Base-by-base conservation (phyloP, 2,329 filamentous ascomycete genomes). In the Ceratocystis harringtonii region DNA sequence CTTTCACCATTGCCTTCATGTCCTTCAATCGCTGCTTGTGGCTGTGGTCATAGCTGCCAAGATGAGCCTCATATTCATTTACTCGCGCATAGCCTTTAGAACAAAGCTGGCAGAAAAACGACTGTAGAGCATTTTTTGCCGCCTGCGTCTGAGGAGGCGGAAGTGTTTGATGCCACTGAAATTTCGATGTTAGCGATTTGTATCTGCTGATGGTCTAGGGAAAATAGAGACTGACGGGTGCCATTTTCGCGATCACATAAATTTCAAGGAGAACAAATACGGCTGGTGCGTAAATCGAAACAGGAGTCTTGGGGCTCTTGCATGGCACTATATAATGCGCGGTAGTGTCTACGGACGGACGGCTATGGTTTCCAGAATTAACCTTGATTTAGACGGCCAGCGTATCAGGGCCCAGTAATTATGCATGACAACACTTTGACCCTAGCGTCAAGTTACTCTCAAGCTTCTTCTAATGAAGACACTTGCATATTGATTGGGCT, bases 21-120 rank as follows among this genome's bases (percentile, higher is more conserved):
- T 94, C 89, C 75, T 90, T 89, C 67, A 92, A 82, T 62, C 89
- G 87, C 77, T 95, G 91, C 74, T 91, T 92, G 76, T 99, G 94
- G 71, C 89, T 89, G 76, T 99, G 94, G 73, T 97, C 94, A 75
- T 97, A 97, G 71, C 89, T 94, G 69, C 86, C 86, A 66, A 96
- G 89, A 74, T 99, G 94, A 6, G 92, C 88, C 75, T 97, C 92
- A 74, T 95, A 96, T 74, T 97, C 92, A 73, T 95, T 92, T 81
- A 95, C 92, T 65, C 94, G 90, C 1, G 87, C 85, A 76, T 97
- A 99, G 71, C 92, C 92, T 77, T 97, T 97, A 69, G 88, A 85
- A 78, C 94, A 97, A 65, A 97, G 83, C 50, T 86, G 83, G 78
- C 87, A 95, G 77, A 89, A 91, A 77, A 95, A 94, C 43, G 88